Evolutionary conservation across 1,284 basidiomycete genomes (phyloP), one percentile per base, ranked within the genome.

Genomic region (Pseudozyma thailandica): DNA sequence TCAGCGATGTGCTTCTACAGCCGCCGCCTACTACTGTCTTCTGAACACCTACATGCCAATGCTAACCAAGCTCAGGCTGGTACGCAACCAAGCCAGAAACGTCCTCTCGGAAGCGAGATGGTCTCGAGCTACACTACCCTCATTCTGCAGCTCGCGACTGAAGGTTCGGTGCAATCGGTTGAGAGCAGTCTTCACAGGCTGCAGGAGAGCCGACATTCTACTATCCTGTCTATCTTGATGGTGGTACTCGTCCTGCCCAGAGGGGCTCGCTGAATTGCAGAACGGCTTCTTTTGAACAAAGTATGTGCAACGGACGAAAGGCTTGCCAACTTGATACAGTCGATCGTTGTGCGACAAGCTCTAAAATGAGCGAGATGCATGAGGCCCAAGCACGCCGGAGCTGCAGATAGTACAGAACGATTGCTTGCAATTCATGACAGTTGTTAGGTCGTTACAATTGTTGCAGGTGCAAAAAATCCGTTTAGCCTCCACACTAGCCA

Each of bases 11-110:
- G 30, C 8, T 31, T 15, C 30, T 31, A 31, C 30, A 31, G 30
- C 30, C 15, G 7, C 15, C 8, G 30, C 8, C 15, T 31, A 7
- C 8, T 31, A 31, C 7, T 8, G 30, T 7, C 30, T 31, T 7
- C 7, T 8, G 7, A 15, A 7, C 15, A 31, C 30, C 15, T 15
- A 31, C 30, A 81, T 77, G 12, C 80, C 80, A 20, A 81, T 70
- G 30, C 66, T 72, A 49, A 80, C 78, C 16, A 80, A 68, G 39
- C 68, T 69, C 3, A 84, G 55, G 15, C 77, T 80, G 13, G 83
- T 84, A 13, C 83, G 58, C 28, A 84, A 63, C 83, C 83, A 84
- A 31, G 83, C 83, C 6, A 83, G 55, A 41, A 77, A 83, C 16
- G 83, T 84, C 9, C 83, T 53, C 61, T 83, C 83, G 12, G 77